Base-by-base conservation (phyloP, 768 basidiomycete species). In the Naematelia encephala region DNA sequence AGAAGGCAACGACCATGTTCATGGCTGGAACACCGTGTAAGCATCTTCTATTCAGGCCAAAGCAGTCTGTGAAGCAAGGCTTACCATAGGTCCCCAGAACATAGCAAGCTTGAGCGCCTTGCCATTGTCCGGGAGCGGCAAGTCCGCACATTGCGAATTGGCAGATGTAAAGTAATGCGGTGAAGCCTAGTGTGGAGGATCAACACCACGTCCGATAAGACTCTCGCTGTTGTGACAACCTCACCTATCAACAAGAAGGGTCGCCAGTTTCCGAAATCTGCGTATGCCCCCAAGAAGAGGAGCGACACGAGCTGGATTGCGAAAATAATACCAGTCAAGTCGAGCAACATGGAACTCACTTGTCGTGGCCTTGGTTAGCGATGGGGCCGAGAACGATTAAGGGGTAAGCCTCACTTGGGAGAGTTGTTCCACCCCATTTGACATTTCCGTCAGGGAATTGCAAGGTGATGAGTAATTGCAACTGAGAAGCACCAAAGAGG, bases 181-280 rank as follows among this genome's bases (percentile, higher is more conserved):
- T n/a, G 26, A 22, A 26, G 25, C n/a, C n/a, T n/a, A n/a, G n/a
- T n/a, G n/a, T n/a, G n/a, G n/a, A n/a, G n/a, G n/a, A n/a, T n/a
- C n/a, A n/a, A n/a, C n/a, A n/a, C n/a, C n/a, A n/a, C n/a, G n/a
- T n/a, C n/a, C n/a, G n/a, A n/a, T n/a, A n/a, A n/a, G n/a, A n/a
- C n/a, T n/a, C n/a, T n/a, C n/a, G n/a, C n/a, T n/a, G n/a, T 50
- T 10, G n/a, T 16, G 48, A 23, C 5, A 5, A 5, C 29, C 50
- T 22, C 19, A 62, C 60, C 28, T 14, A 62, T 57, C 54, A 61
- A n/a, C 14, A 62, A 19, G 19, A 22, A 62, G 28, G 60, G 60
- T 19, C 60, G 55, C 60, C 60, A 62, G 43, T 62, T 57, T 3
- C 60, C 60, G 49, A 51, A 62, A 47, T 62, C 60, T 1, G 60